Base-by-base conservation (phyloP, 2,329 filamentous ascomycete genomes). In the Phialocephala subalpina region DNA sequence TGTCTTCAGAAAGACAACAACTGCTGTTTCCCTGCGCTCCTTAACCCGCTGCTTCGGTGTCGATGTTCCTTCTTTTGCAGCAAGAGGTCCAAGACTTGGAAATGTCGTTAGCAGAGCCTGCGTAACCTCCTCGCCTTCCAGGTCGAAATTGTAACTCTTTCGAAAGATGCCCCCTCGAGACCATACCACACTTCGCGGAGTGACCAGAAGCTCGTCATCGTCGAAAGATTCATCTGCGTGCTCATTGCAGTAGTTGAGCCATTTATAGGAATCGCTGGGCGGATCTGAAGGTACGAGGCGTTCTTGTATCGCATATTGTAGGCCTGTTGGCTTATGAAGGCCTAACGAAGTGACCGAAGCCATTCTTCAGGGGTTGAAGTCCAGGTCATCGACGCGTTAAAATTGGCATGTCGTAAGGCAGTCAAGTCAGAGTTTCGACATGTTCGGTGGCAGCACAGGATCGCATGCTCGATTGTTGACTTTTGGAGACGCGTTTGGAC, bases 1-100 rank as follows among this genome's bases (percentile, higher is more conserved):
- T 0, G 93, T 94, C 79, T 92, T 94, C 70, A 99, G 87, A 72
- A 98, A 92, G 58, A 99, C 92, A 8, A 98, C 93, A 67, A 99
- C 81, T 4, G 95, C 94, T 74, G 90, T 86, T 49, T 86, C 85
- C 60, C 68, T 74, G 12, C 67, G 61, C 14, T 58, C 68, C 18
- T 58, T 36, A 12, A 57, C 62, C 68, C 33, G 77, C 74, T 65
- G 81, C 62, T 72, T 68, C 60, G 67, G 64, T 53, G 57, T 64
- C 49, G 56, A 60, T 53, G 66, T 72, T 38, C 61, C 69, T 25
- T 67, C 66, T 47, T 72, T 74, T 9, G 62, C 64, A 45, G 69
- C 67, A 58, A 74, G 67, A 49, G 69, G 73, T 64, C 72, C 73
- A 63, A 73, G 77, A 79, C 66, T 84, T 78, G 49, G 89, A 73